Conservation (phyloP, 345 rosid genomes). For the Acer campestre region DNA sequence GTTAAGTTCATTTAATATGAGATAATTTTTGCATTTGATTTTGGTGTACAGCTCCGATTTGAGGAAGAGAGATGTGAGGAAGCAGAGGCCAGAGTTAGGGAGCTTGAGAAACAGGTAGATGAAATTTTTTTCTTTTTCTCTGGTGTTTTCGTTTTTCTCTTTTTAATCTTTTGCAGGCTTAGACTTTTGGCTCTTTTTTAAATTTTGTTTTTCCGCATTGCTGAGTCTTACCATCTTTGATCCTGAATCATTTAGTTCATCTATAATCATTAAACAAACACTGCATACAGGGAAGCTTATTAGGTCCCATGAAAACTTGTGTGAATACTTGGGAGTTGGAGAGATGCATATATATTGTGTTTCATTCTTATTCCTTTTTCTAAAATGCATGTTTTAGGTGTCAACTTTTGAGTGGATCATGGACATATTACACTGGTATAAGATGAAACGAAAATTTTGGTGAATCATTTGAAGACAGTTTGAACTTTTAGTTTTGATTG, state of each 20-base stretch:
- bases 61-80: slow-evolving; percentile 91
- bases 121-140: not conserved
- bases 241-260: too few species aligned
- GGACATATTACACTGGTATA: too few species aligned
- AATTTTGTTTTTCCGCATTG: not conserved
- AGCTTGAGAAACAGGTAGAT: slow-evolving; percentile 95
- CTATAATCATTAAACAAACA: too few species aligned
- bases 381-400: too few species aligned
- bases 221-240: not conserved
- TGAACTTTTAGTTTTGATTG: not conserved
- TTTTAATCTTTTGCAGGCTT: too few species aligned
- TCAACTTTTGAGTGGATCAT: too few species aligned
- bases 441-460: not conserved
- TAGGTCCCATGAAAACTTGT: too few species aligned
- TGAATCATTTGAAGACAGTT: not conserved
- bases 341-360: too few species aligned
- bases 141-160: not conserved
- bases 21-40: slow-evolving; percentile 22
- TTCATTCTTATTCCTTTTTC: too few species aligned
- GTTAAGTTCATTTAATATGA: slow-evolving; percentile 11
- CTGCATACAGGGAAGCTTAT: too few species aligned
- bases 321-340: too few species aligned
- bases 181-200: too few species aligned
- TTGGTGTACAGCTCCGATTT: slow-evolving; percentile 66
- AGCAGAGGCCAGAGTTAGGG: slow-evolving; percentile 89